Evolutionary conservation across 495 filamentous ascomycete genomes (phyloP).

Genomic region (Hyaloscypha hepaticicola): DNA sequence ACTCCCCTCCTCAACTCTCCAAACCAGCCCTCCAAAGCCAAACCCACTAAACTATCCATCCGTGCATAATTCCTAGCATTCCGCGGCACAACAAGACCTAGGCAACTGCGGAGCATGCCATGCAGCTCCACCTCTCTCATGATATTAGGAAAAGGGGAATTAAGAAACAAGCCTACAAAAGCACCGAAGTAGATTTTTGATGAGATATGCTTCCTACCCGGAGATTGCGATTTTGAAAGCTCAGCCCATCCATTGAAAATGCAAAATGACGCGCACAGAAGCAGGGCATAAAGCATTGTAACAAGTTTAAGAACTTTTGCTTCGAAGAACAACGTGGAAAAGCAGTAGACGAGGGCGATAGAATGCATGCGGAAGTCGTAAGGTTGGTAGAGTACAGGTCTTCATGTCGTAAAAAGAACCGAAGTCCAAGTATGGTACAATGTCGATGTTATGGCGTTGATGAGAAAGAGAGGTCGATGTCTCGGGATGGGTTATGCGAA

Average conservation of each 20-base stretch:
- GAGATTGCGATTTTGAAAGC: constrained; percentile 1
- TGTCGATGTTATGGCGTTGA: constrained; percentile 19
- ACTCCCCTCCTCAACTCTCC: constrained; percentile 3
- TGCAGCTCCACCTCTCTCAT: not conserved
- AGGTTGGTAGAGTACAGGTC: constrained; percentile 30
- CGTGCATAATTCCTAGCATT: not conserved
- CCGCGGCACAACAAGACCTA: constrained; percentile 2
- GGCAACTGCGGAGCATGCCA: not conserved
- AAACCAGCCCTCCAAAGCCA: constrained; percentile 1
- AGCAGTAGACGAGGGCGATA: constrained; percentile 5
- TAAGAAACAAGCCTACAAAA: constrained; percentile 15
- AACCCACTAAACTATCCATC: constrained; percentile 5
- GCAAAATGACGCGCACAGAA: constrained; percentile 15
- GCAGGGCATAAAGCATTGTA: constrained; percentile 18
- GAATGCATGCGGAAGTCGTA: constrained; percentile 15
- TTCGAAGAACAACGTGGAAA: constrained; percentile 6
- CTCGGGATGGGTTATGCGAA: not conserved
- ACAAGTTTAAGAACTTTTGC: constrained; percentile 20
- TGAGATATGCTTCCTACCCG: constrained; percentile 3
- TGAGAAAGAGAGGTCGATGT: constrained; percentile 8
- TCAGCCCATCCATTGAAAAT: constrained; percentile 24
- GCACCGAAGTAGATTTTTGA: constrained; percentile 14
- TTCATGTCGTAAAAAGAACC: constrained; percentile 21
- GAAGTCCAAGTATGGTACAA: constrained; percentile 31
- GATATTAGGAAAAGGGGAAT: constrained; percentile 19